Percentiles rank a stretch among this genome's conserved stretches.
These are phyloP conservation scores for Psilocybe sp. DNA, from an alignment of 768 basidiomycete genomes.

Conservation along the genomic window DNA sequence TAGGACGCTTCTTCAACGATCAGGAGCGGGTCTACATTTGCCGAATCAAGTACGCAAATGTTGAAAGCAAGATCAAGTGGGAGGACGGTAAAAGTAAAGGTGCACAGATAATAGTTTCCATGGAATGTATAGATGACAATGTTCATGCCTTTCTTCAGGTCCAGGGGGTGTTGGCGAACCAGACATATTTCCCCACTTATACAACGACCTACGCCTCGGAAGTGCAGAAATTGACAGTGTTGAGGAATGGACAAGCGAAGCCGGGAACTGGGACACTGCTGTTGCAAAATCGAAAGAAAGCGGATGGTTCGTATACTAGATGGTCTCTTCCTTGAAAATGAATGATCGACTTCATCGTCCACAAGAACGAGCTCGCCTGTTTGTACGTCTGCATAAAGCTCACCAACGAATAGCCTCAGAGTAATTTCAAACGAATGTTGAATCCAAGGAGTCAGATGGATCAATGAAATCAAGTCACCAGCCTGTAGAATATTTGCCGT, in stretches of 20 bases:
- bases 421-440: too few species aligned
- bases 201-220: slow-evolving; percentile 44
- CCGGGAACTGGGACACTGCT: slow-evolving; percentile 16
- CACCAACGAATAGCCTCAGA: not conserved
- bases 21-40: slow-evolving; percentile 39
- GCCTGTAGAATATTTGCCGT: too few species aligned
- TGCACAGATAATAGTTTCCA: slow-evolving; percentile 1
- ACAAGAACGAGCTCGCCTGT: not conserved
- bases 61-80: slow-evolving; percentile 45
- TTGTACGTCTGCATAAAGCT: not conserved
- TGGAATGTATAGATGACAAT: not conserved
- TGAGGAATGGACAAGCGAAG: slow-evolving; percentile 16
- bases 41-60: slow-evolving; percentile 36
- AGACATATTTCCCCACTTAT: slow-evolving; percentile 53
- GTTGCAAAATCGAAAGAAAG: slow-evolving; percentile 17
- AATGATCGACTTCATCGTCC: too few species aligned
- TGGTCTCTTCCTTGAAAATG: too few species aligned
- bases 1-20: slow-evolving; percentile 42
- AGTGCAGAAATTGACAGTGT: slow-evolving; percentile 43
- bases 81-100: slow-evolving; percentile 40
- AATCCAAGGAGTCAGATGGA: too few species aligned
- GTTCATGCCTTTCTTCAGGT: slow-evolving; percentile 17
- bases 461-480: too few species aligned
- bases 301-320: slow-evolving; percentile 23
- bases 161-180: slow-evolving; percentile 42